phyloP scores from a whole-genome alignment of 2,329 filamentous ascomycete genomes.

The Dothideomycetidae sp. region DNA sequence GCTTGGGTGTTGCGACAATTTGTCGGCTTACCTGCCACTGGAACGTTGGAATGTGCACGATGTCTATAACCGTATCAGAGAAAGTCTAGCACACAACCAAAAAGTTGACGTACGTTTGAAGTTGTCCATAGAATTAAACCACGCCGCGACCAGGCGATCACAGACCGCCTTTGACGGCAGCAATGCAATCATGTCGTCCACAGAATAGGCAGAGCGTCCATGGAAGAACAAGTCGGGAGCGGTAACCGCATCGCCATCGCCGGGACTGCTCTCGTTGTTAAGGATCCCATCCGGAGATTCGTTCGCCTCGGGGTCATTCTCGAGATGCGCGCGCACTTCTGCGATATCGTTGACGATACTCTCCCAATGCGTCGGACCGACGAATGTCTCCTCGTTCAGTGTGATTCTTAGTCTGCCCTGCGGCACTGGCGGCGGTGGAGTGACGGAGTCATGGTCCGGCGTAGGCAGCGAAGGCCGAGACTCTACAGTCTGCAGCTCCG shows the following conservation, averaged over 20 bases:
- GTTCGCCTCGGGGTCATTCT: not conserved
- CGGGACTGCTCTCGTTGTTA: not conserved
- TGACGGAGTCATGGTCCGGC: not conserved
- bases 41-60: not conserved
- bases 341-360: constrained; percentile 2
- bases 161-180: not conserved
- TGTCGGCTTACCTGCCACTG: not conserved
- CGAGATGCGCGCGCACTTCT: not conserved
- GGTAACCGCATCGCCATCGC: not conserved
- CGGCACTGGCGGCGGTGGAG: not conserved
- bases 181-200: not conserved
- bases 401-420: not conserved
- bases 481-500: not conserved
- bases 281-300: not conserved
- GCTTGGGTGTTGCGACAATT: too few species aligned
- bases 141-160: not conserved
- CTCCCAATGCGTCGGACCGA: not conserved
- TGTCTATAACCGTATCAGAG: too few species aligned
- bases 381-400: not conserved
- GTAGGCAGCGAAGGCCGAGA: not conserved
- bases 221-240: not conserved
- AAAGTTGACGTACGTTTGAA: not conserved
- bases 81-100: too few species aligned
- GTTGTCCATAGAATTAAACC: not conserved
- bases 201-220: not conserved